A percentile compares a stretch with the other conserved stretches of the same genome.
phyloP scores from a whole-genome alignment of 352 stramenopile species.

The Phytophthora nicotianae region DNA sequence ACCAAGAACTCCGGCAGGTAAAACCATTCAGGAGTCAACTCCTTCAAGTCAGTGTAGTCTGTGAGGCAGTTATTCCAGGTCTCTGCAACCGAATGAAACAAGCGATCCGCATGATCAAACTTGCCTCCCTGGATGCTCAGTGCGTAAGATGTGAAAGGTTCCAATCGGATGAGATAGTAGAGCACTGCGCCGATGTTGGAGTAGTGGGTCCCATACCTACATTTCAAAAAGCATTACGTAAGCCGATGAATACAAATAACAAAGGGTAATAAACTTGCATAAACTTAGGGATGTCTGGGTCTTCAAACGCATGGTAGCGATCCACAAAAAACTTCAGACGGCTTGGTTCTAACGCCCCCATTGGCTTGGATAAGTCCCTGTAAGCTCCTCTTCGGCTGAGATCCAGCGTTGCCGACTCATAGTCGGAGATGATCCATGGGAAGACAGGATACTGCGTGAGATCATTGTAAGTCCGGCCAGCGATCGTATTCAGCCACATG shows the following conservation, averaged over 20 bases:
- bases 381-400: slow-evolving; percentile 82
- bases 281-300: slow-evolving; percentile 88
- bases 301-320: slow-evolving; percentile 92
- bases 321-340: slow-evolving; percentile 94
- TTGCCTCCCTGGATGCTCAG: slow-evolving; percentile 95
- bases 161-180: slow-evolving; percentile 98
- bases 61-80: slow-evolving; percentile 90
- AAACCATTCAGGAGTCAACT: slow-evolving; percentile 95
- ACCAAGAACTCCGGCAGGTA: slow-evolving; percentile 91
- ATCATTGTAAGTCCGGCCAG: slow-evolving; percentile 91
- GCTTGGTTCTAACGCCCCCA: slow-evolving; percentile 95
- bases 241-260: neutral
- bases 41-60: slow-evolving; percentile 93
- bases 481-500: slow-evolving; percentile 92
- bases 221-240: slow-evolving; percentile 5
- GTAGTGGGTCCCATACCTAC: slow-evolving; percentile 90
- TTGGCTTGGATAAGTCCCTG: slow-evolving; percentile 96
- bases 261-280: slow-evolving; percentile 52
- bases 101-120: slow-evolving; percentile 93
- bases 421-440: slow-evolving; percentile 91
- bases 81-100: slow-evolving; percentile 92
- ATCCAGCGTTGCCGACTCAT: slow-evolving; percentile 77
- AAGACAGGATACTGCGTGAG: slow-evolving; percentile 97
- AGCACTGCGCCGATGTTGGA: slow-evolving; percentile 96
- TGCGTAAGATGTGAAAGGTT: slow-evolving; percentile 97